These are phyloP conservation scores for Intubia oerlemansii DNA, from an alignment of 2,329 filamentous ascomycete species.

Conservation along the genomic window DNA sequence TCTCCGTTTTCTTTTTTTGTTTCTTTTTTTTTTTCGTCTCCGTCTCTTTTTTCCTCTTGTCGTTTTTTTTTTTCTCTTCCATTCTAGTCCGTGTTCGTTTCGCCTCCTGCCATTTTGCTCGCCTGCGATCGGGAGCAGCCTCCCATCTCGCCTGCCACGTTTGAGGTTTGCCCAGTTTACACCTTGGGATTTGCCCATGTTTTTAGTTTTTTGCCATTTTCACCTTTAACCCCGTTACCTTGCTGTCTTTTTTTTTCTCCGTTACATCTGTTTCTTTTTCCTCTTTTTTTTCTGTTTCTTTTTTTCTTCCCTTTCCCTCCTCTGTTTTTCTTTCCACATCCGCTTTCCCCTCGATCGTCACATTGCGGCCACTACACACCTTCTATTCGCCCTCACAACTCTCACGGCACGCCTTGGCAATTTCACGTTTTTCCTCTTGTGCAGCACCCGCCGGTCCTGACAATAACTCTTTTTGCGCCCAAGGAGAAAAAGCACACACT, in stretches of 20 bases:
- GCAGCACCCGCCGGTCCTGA: too few species aligned
- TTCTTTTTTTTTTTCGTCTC: conserved; percentile 3
- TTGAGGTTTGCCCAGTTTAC: too few species aligned
- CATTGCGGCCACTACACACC: too few species aligned
- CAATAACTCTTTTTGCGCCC: too few species aligned
- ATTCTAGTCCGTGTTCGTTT: background rate
- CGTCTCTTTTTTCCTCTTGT: background rate
- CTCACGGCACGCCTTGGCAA: too few species aligned
- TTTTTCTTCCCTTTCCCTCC: background rate
- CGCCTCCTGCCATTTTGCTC: background rate
- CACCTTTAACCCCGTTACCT: too few species aligned
- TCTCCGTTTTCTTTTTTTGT: conserved; percentile 1
- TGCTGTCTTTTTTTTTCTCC: background rate
- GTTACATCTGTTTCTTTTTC: conserved; percentile 1
- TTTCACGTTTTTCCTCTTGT: too few species aligned
- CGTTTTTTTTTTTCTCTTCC: background rate
- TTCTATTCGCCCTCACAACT: too few species aligned
- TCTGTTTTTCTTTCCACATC: conserved; percentile 1
- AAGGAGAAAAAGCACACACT: too few species aligned
- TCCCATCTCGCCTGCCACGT: background rate
- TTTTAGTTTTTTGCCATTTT: background rate
- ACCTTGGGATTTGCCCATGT: too few species aligned
- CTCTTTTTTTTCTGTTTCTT: background rate
- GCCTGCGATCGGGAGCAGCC: background rate
- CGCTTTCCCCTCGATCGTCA: too few species aligned